phyloP scores from a whole-genome alignment of 768 basidiomycete genomes.

The Agaricus blazei region DNA sequence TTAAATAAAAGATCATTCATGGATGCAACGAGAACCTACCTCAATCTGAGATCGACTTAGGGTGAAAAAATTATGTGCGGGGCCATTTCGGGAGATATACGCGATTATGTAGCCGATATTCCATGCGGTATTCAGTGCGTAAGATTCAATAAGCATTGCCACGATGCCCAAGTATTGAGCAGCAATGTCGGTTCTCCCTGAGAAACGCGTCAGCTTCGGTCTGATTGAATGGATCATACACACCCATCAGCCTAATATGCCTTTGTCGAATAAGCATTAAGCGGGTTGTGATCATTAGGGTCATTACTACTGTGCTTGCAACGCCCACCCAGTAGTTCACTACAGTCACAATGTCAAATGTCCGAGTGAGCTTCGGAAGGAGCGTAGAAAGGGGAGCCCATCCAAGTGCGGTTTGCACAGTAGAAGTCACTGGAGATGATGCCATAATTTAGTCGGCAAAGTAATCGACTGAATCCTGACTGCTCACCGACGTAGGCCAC shows the following conservation, averaged over 20 bases:
- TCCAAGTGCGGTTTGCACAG: neutral
- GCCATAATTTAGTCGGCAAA: too few relatives aligned
- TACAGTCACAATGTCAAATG: too few relatives aligned
- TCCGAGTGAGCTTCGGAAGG: neutral
- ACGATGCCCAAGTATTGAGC: neutral
- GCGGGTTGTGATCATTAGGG: neutral
- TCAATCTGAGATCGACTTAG: neutral
- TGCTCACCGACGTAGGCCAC: too few relatives aligned
- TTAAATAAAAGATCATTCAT: neutral
- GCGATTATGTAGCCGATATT: neutral
- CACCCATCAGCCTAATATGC: neutral
- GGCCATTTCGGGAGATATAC: neutral
- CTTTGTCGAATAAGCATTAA: neutral
- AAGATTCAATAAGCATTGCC: neutral
- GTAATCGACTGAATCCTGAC: too few relatives aligned
- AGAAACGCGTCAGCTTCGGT: neutral
- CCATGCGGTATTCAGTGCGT: constrained; percentile 3
- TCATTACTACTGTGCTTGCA: neutral
- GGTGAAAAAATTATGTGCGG: neutral
- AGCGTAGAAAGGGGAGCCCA: too few relatives aligned
- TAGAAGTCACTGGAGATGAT: too few relatives aligned
- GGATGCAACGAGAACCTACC: neutral
- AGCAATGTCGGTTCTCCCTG: neutral
- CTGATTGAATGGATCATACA: too few relatives aligned
- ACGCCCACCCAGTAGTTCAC: neutral